These are phyloP conservation scores for Trichoderma gracile DNA, from an alignment of 2,329 filamentous ascomycete genomes.

Conservation along the genomic window DNA sequence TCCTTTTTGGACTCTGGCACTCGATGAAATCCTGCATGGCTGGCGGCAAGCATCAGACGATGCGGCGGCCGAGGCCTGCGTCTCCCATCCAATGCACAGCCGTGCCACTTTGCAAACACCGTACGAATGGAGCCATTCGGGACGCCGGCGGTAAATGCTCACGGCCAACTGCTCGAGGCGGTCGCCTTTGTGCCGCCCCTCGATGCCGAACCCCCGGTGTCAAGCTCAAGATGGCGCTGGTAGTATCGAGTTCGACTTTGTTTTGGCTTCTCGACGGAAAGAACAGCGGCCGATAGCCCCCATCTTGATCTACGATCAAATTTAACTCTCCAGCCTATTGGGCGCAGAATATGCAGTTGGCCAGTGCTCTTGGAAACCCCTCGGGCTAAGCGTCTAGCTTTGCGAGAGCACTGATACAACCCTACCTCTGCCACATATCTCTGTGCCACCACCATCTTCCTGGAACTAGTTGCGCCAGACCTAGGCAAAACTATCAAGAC, in stretches of 20 bases:
- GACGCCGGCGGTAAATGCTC: not conserved
- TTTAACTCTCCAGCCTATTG: slow-evolving; percentile 9
- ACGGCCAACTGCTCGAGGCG: not conserved
- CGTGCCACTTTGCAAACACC: not conserved
- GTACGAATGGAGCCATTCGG: not conserved
- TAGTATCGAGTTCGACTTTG: not conserved
- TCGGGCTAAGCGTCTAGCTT: slow-evolving; percentile 6
- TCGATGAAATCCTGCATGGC: not conserved
- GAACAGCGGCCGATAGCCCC: slow-evolving; percentile 4
- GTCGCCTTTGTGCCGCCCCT: not conserved
- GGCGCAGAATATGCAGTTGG: slow-evolving; percentile 15
- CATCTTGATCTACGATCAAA: slow-evolving; percentile 23
- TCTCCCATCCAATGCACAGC: slow-evolving; percentile 1
- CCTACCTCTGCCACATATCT: not conserved
- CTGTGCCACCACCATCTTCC: not conserved
- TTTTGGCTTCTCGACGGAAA: not conserved
- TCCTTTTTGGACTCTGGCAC: not conserved
- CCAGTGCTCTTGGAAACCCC: slow-evolving; percentile 16
- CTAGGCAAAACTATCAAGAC: not conserved
- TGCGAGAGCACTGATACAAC: slow-evolving; percentile 1
- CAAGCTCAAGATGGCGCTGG: not conserved
- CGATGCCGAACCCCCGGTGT: slow-evolving; percentile 1
- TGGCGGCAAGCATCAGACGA: slow-evolving; percentile 18
- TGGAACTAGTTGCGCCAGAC: not conserved
- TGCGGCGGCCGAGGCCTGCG: not conserved